These are phyloP conservation scores for Globisporangium nunn DNA, from an alignment of 352 stramenopile genomes.

Conservation along the genomic window DNA sequence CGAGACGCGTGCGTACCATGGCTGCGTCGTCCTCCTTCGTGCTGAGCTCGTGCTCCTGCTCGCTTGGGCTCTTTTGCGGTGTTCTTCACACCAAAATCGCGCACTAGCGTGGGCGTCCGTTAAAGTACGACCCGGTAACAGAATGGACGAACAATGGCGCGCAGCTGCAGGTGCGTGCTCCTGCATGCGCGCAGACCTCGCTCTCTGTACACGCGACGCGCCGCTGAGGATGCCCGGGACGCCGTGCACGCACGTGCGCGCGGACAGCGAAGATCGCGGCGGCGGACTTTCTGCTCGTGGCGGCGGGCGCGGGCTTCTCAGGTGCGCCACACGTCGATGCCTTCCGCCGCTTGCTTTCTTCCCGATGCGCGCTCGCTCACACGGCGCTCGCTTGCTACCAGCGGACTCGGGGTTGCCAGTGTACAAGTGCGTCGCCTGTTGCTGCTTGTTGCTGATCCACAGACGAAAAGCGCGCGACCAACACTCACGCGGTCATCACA, in stretches of 20 bases:
- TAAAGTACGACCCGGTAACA: not conserved
- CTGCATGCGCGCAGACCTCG: not conserved
- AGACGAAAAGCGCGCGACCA: not conserved
- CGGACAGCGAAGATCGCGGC: conserved; percentile 52
- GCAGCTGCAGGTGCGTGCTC: conserved; percentile 24
- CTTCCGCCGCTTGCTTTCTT: not conserved
- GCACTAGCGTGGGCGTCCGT: not conserved
- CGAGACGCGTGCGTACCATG: not conserved
- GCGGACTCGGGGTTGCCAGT: conserved; percentile 86
- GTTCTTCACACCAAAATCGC: not conserved
- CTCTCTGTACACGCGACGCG: not conserved
- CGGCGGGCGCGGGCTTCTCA: conserved; percentile 86
- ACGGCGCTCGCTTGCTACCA: not conserved
- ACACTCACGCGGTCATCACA: conserved; percentile 14
- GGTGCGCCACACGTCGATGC: conserved; percentile 15
- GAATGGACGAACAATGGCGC: conserved; percentile 11
- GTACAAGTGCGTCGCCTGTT: conserved; percentile 57
- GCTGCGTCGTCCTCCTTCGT: too few relatives aligned
- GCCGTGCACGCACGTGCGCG: not conserved
- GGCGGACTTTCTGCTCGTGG: conserved; percentile 83
- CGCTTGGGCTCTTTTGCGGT: conserved; percentile 1
- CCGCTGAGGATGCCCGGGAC: not conserved
- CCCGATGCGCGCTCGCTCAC: not conserved
- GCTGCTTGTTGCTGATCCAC: not conserved
- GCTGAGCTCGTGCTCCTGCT: not conserved